These are phyloP conservation scores for Termitomyces bulborhizus DNA, from an alignment of 768 basidiomycete species.

Conservation along the genomic window DNA sequence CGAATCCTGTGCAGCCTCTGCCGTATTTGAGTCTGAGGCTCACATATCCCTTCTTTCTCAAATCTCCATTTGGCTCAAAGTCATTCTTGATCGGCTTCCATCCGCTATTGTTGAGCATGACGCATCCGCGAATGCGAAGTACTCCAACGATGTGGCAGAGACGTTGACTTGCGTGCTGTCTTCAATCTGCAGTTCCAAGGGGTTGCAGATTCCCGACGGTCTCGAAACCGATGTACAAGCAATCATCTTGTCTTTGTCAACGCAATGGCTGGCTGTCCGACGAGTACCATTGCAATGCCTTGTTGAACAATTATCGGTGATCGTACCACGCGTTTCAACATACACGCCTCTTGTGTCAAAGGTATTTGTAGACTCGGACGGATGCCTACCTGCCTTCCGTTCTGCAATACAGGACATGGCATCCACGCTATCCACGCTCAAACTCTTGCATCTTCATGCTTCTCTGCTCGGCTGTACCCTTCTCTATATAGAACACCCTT, in stretches of 20 bases:
- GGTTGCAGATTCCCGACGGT: not conserved
- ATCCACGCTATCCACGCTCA: slow-evolving; percentile 23
- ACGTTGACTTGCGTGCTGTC: slow-evolving; percentile 1
- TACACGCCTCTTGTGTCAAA: slow-evolving; percentile 14
- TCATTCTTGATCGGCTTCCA: slow-evolving; percentile 1
- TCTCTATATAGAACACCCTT: slow-evolving; percentile 33
- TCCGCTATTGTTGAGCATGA: not conserved
- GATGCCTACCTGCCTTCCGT: slow-evolving; percentile 11
- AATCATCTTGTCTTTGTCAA: slow-evolving; percentile 10
- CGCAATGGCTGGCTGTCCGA: slow-evolving; percentile 4
- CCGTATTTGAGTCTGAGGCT: not conserved
- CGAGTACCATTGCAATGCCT: not conserved
- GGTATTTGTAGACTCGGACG: slow-evolving; percentile 8
- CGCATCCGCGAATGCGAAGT: not conserved
- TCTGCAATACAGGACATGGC: slow-evolving; percentile 19
- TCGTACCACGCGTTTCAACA: slow-evolving; percentile 19
- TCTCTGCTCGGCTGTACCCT: slow-evolving; percentile 49
- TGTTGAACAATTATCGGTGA: slow-evolving; percentile 19
- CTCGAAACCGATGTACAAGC: slow-evolving; percentile 7
- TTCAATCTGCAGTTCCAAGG: not conserved
- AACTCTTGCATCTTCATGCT: slow-evolving; percentile 37
- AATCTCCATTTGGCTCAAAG: slow-evolving; percentile 2
- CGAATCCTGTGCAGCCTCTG: not conserved
- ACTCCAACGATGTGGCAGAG: slow-evolving; percentile 4
- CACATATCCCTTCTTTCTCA: not conserved